Conservation (phyloP, 2,329 filamentous ascomycete species). For the Penicillium sp. region DNA sequence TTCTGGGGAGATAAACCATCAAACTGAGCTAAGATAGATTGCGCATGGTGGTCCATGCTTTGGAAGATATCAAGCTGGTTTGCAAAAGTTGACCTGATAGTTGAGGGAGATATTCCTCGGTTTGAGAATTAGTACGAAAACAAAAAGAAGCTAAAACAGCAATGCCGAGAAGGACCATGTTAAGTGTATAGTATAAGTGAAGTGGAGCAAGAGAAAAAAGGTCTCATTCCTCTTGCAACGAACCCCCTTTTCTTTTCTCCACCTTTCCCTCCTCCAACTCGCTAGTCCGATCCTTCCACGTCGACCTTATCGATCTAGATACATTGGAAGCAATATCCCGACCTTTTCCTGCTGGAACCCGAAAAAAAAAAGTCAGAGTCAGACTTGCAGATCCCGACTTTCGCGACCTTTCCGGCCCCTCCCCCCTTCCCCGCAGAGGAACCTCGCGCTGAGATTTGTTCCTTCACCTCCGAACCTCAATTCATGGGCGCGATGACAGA, state of each 20-base stretch:
- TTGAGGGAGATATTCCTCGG: background rate
- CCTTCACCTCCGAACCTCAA: constrained; percentile 6
- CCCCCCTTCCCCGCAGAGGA: constrained; percentile 2
- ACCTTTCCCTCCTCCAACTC: background rate
- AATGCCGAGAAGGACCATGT: background rate
- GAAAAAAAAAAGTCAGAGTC: background rate
- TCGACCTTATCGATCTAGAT: background rate
- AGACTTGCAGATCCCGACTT: constrained; percentile 5
- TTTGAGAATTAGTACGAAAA: background rate
- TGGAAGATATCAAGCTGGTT: no score
- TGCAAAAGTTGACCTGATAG: background rate
- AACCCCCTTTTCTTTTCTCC: constrained; percentile 5
- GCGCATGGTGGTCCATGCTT: constrained; percentile 5
- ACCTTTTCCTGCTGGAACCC: background rate
- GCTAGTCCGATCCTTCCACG: background rate
- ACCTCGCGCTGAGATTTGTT: background rate
- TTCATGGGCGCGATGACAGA: constrained; percentile 30
- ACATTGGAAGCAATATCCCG: background rate
- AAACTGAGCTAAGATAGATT: constrained; percentile 21
- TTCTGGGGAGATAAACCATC: constrained; percentile 18
- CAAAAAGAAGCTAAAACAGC: background rate
- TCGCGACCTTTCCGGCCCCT: background rate
- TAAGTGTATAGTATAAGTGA: background rate
- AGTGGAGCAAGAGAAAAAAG: constrained; percentile 2
- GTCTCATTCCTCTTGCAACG: constrained; percentile 1